Percentiles rank a stretch among this genome's conserved stretches.
Conservation (phyloP, 2,329 filamentous ascomycete genomes). For the Zarea fungicola region DNA sequence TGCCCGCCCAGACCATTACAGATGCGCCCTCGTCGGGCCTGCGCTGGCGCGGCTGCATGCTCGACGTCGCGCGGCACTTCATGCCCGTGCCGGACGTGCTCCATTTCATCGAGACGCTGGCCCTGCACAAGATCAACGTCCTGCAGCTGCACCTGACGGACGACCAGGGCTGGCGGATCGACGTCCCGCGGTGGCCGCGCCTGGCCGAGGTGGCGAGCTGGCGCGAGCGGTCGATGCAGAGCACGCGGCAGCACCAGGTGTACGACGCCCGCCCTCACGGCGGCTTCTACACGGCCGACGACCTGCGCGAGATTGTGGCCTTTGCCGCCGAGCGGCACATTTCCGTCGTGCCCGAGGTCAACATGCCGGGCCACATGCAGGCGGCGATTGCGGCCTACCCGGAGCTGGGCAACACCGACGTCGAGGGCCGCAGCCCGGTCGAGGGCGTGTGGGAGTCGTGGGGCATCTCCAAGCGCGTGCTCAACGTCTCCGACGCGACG, state of each 20-base stretch:
- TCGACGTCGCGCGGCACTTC: conserved; percentile 19
- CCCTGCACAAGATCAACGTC: conserved; percentile 17
- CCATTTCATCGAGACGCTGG: conserved; percentile 16
- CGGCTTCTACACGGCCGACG: conserved; percentile 15
- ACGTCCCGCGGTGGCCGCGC: conserved; percentile 14
- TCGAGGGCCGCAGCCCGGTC: conserved; percentile 7
- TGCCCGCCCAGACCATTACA: conserved; percentile 12
- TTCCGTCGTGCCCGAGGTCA: conserved; percentile 18
- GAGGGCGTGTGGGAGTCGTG: conserved; percentile 15
- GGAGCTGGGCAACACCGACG: conserved; percentile 16
- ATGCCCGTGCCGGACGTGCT: conserved; percentile 18
- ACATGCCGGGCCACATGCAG: conserved; percentile 20
- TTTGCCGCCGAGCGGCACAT: conserved; percentile 16
- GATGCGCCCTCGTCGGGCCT: conserved; percentile 15
- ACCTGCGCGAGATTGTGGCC: conserved; percentile 15
- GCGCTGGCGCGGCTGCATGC: conserved; percentile 18
- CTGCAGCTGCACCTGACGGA: conserved; percentile 17
- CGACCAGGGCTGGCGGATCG: conserved; percentile 18
- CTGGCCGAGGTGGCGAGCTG: conserved; percentile 15
- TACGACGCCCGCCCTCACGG: conserved; percentile 16
- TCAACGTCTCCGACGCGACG: conserved; percentile 16
- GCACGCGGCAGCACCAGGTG: conserved; percentile 7
- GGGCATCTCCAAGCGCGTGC: conserved; percentile 17
- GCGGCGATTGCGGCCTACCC: conserved; percentile 18
- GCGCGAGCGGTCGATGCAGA: conserved; percentile 15